phyloP scores from a whole-genome alignment of 1,139 yeast species.

The Scheffersomyces insectosa region DNA sequence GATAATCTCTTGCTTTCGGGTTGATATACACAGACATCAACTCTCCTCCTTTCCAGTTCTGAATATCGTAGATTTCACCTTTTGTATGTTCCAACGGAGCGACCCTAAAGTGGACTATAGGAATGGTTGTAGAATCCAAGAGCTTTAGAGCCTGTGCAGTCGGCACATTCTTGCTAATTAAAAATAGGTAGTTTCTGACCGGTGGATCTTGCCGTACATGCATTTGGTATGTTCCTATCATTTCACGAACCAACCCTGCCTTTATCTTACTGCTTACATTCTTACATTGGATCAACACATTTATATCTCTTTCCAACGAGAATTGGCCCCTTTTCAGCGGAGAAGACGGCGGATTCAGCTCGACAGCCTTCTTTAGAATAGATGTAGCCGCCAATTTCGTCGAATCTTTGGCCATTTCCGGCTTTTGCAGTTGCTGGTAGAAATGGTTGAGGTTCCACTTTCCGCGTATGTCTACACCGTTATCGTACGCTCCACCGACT shows the following conservation, averaged over 20 bases:
- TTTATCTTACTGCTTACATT: conserved; percentile 45
- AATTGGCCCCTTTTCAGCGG: conserved; percentile 7
- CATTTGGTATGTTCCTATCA: conserved; percentile 55
- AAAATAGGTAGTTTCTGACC: neutral
- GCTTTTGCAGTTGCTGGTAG: conserved; percentile 12
- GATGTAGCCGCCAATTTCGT: neutral
- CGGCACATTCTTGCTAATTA: conserved; percentile 24
- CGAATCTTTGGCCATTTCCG: neutral
- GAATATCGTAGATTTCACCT: conserved; percentile 32
- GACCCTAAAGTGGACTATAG: conserved; percentile 44
- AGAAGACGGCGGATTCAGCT: conserved; percentile 4
- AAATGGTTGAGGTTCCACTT: conserved; percentile 51
- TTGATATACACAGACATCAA: conserved; percentile 48
- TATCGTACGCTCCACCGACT: conserved; percentile 70
- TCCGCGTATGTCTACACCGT: conserved; percentile 70
- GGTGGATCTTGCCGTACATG: conserved; percentile 27
- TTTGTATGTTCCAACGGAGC: conserved; percentile 21
- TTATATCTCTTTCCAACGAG: conserved; percentile 28
- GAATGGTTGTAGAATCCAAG: conserved; percentile 54
- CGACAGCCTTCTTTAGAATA: neutral
- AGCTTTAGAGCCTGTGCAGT: conserved; percentile 61
- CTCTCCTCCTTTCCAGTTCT: conserved; percentile 45
- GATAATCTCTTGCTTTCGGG: conserved; percentile 36
- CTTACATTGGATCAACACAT: conserved; percentile 61
- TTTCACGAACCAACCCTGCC: conserved; percentile 56